Percentiles rank a stretch among this genome's conserved stretches.
These are phyloP conservation scores for Endocalyx cinctus DNA, from an alignment of 2,329 filamentous ascomycete genomes.

Conservation along the genomic window DNA sequence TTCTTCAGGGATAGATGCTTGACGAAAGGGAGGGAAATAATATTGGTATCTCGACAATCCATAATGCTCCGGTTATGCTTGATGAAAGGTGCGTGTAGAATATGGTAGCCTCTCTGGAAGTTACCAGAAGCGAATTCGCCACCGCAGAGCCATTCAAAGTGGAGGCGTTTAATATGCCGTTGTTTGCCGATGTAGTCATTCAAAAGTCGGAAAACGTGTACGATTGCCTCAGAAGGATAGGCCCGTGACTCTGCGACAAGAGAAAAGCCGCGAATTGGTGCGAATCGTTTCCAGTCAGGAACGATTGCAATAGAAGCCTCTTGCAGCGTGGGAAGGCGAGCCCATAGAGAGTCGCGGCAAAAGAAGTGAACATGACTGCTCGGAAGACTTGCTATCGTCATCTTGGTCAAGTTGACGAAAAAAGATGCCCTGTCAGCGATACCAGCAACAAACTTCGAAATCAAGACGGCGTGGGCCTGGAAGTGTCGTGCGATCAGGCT, in stretches of 20 bases:
- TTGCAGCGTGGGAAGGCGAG: conserved; percentile 47
- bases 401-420: conserved; percentile 50
- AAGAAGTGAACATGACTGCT: conserved; percentile 55
- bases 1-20: conserved; percentile 60
- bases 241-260: conserved; percentile 44
- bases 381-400: conserved; percentile 62
- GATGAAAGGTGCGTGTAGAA: conserved; percentile 58
- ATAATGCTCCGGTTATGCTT: conserved; percentile 14
- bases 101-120: conserved; percentile 55
- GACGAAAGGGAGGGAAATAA: conserved; percentile 53
- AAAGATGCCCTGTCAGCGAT: conserved; percentile 54
- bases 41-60: conserved; percentile 19
- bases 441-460: conserved; percentile 63
- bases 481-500: no score
- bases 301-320: conserved; percentile 57
- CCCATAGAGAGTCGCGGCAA: conserved; percentile 57
- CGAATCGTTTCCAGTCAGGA: conserved; percentile 61
- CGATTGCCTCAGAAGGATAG: conserved; percentile 46
- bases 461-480: conserved; percentile 63
- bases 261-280: conserved; percentile 48
- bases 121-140: conserved; percentile 62
- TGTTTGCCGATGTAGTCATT: conserved; percentile 42
- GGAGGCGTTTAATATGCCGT: conserved; percentile 51
- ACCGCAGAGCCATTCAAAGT: conserved; percentile 63
- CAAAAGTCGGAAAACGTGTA: conserved; percentile 49